These are phyloP conservation scores for Harrya chromipes DNA, from an alignment of 768 basidiomycete species.

Conservation along the genomic window DNA sequence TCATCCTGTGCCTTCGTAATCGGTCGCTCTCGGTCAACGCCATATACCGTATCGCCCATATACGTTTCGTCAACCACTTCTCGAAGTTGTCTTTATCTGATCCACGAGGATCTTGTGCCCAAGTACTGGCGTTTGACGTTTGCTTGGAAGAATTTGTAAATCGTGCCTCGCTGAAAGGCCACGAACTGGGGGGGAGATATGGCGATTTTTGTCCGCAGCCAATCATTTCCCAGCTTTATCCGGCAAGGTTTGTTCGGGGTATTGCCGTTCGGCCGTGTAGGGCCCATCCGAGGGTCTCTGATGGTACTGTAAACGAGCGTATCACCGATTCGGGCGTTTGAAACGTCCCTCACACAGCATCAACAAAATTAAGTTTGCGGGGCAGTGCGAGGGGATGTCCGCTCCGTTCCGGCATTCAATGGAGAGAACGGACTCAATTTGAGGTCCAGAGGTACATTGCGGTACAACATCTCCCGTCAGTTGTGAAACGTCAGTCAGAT, in stretches of 20 bases:
- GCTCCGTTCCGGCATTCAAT: slow-evolving; percentile 39
- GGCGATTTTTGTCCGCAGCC: slow-evolving; percentile 45
- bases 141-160: slow-evolving; percentile 34
- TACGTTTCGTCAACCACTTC: slow-evolving; percentile 28
- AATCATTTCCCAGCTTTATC: slow-evolving; percentile 33
- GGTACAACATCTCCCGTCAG: slow-evolving; percentile 42
- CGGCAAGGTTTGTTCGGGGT: slow-evolving; percentile 41
- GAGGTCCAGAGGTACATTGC: slow-evolving; percentile 9
- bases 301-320: slow-evolving; percentile 1
- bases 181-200: slow-evolving; percentile 53
- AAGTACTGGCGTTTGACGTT: slow-evolving; percentile 25
- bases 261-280: slow-evolving; percentile 23
- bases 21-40: slow-evolving; percentile 20
- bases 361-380: slow-evolving; percentile 15
- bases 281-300: slow-evolving; percentile 27
- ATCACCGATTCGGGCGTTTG: slow-evolving; percentile 14
- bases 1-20: slow-evolving; percentile 29
- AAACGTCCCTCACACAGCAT: slow-evolving; percentile 17
- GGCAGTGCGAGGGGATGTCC: slow-evolving; percentile 6
- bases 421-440: slow-evolving; percentile 54
- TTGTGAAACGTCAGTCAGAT: slow-evolving; percentile 51
- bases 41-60: slow-evolving; percentile 25
- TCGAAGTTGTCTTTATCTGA: slow-evolving; percentile 29
- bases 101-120: slow-evolving; percentile 34
- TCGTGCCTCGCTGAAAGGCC: slow-evolving; percentile 32